These are phyloP conservation scores for Xylaria digitata DNA, from an alignment of 2,329 filamentous ascomycete genomes.

Conservation along the genomic window DNA sequence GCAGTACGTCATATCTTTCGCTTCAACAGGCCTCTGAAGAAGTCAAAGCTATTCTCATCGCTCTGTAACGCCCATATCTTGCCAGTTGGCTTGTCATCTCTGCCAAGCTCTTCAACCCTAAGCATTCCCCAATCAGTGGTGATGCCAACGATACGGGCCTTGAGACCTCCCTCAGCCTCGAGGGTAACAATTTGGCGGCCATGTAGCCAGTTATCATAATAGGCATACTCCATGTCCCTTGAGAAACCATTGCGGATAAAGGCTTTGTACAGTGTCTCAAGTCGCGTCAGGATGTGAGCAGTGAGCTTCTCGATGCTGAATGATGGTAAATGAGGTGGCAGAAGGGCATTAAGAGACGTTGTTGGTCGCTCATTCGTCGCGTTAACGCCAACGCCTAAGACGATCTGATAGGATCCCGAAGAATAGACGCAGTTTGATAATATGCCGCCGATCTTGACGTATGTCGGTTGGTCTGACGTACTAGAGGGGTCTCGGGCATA, in stretches of 20 bases:
- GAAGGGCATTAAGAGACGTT: conserved; percentile 82
- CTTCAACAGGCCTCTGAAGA: conserved; percentile 87
- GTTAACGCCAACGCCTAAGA: conserved; percentile 90
- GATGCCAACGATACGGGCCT: conserved; percentile 84
- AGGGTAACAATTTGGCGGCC: conserved; percentile 77
- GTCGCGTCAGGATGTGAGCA: conserved; percentile 79
- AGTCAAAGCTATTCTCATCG: conserved; percentile 98
- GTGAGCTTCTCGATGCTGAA: conserved; percentile 84
- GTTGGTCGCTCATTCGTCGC: conserved; percentile 86
- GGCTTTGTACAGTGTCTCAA: conserved; percentile 80
- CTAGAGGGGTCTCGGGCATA: conserved; percentile 75
- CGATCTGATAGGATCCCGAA: conserved; percentile 80
- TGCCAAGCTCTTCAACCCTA: conserved; percentile 82
- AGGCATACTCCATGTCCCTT: conserved; percentile 75
- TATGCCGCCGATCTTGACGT: conserved; percentile 93
- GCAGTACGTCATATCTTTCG: conserved; percentile 67
- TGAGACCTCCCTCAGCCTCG: conserved; percentile 80
- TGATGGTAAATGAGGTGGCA: conserved; percentile 62
- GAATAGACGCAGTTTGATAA: conserved; percentile 89
- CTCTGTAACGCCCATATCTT: conserved; percentile 87
- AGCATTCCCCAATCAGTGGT: conserved; percentile 92
- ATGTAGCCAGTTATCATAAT: conserved; percentile 90
- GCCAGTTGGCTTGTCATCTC: conserved; percentile 78
- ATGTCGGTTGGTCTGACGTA: conserved; percentile 59
- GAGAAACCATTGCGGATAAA: conserved; percentile 84